These are phyloP conservation scores for Cladophialophora yegresii DNA, from an alignment of 2,329 filamentous ascomycete genomes.

Conservation along the genomic window DNA sequence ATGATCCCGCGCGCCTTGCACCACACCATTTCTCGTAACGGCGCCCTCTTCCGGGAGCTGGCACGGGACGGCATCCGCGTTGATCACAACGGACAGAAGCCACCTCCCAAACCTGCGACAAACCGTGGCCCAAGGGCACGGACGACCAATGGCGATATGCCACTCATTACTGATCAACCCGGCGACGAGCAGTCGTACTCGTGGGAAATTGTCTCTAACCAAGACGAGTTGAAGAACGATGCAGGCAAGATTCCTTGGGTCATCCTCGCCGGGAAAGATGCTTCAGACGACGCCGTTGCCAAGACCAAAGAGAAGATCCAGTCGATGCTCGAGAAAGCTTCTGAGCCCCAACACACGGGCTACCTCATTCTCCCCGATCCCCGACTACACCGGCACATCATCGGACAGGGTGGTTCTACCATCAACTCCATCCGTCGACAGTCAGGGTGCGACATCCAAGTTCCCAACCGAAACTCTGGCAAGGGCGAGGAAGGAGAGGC, in stretches of 20 bases:
- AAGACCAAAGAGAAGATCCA: slow-evolving; percentile 77
- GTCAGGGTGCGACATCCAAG: slow-evolving; percentile 90
- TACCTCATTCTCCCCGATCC: slow-evolving; percentile 90
- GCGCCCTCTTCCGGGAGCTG: slow-evolving; percentile 88
- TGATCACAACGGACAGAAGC: slow-evolving; percentile 79
- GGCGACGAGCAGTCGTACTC: slow-evolving; percentile 68
- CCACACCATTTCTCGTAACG: slow-evolving; percentile 82
- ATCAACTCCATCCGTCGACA: slow-evolving; percentile 91
- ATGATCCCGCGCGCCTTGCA: slow-evolving; percentile 80
- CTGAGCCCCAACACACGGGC: slow-evolving; percentile 63
- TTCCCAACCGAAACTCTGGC: slow-evolving; percentile 74
- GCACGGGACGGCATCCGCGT: slow-evolving; percentile 86
- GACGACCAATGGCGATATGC: slow-evolving; percentile 62
- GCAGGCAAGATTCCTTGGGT: slow-evolving; percentile 72
- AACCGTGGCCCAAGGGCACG: slow-evolving; percentile 47
- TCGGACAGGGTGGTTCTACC: slow-evolving; percentile 83
- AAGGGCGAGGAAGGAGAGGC: slow-evolving; percentile 66
- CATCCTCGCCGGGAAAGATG: slow-evolving; percentile 62
- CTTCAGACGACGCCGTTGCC: slow-evolving; percentile 69
- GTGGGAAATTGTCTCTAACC: slow-evolving; percentile 69
- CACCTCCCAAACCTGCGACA: slow-evolving; percentile 68
- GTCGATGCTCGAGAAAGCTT: slow-evolving; percentile 66
- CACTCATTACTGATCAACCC: slow-evolving; percentile 89
- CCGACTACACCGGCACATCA: slow-evolving; percentile 82
- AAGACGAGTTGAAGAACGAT: slow-evolving; percentile 33